Conservation (phyloP, 495 filamentous ascomycete species). For the Eremomyces bilateralis region DNA sequence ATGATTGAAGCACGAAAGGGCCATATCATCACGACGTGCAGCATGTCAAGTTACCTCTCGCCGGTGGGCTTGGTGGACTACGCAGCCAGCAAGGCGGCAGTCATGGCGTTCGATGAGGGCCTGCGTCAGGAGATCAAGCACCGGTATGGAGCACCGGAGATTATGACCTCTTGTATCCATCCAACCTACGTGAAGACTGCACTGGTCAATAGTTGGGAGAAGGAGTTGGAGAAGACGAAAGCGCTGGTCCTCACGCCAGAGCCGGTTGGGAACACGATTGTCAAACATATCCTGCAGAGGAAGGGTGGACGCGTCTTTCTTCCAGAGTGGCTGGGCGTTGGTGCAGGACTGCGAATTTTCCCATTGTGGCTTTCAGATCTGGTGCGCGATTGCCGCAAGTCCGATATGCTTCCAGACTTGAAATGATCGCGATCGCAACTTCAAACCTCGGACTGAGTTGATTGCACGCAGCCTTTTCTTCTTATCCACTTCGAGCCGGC, state of each 20-base stretch:
- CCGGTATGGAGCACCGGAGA: conserved; percentile 14
- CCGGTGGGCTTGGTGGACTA: conserved; percentile 12
- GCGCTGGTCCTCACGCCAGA: conserved; percentile 8
- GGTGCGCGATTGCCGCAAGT: no score
- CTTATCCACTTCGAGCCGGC: no score
- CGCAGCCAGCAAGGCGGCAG: conserved; percentile 31
- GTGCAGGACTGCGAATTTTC: no score
- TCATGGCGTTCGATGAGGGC: conserved; percentile 22
- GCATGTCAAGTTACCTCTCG: not conserved
- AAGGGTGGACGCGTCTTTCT: conserved; percentile 10
- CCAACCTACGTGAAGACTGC: conserved; percentile 16
- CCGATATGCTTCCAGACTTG: no score
- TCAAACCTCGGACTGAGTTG: no score
- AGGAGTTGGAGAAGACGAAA: conserved; percentile 7
- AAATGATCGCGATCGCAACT: no score
- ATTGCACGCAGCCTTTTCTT: no score
- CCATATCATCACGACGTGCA: not conserved
- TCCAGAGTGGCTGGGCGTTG: no score
- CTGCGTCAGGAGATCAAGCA: conserved; percentile 26
- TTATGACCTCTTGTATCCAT: conserved; percentile 18
- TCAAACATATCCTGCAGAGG: conserved; percentile 11
- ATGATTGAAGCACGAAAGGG: not conserved
- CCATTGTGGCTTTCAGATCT: no score
- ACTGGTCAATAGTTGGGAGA: conserved; percentile 3
- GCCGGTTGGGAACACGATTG: conserved; percentile 11